Conservation (phyloP, 768 basidiomycete genomes). For the Russula sp. region DNA sequence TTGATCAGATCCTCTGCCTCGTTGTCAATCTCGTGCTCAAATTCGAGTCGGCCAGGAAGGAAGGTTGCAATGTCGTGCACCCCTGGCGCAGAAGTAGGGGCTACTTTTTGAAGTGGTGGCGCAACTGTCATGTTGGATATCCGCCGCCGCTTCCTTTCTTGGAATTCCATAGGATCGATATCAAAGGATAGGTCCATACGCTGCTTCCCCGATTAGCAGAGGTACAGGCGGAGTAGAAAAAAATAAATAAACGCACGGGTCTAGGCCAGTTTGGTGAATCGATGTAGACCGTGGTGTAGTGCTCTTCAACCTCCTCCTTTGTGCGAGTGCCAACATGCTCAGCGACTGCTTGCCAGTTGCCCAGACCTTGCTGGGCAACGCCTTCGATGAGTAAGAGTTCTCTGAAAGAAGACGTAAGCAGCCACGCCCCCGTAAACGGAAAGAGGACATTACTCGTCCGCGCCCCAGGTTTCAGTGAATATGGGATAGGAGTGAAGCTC, state of each 20-base stretch:
- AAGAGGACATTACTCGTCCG: conserved; percentile 69
- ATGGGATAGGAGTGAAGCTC: conserved; percentile 97
- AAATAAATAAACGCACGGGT: conserved; percentile 46
- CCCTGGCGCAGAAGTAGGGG: conserved; percentile 83
- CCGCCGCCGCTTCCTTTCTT: conserved; percentile 79
- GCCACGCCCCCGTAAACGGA: neutral
- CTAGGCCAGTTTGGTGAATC: conserved; percentile 72
- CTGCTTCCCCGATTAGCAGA: conserved; percentile 22
- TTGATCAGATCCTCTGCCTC: conserved; percentile 95
- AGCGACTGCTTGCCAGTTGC: conserved; percentile 95
- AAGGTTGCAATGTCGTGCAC: conserved; percentile 89
- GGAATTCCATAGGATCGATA: conserved; percentile 75
- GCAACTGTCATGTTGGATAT: conserved; percentile 68
- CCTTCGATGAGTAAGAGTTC: conserved; percentile 88
- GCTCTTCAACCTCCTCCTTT: conserved; percentile 86
- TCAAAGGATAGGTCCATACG: conserved; percentile 54
- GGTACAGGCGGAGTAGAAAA: conserved; percentile 3
- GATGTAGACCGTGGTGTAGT: conserved; percentile 79
- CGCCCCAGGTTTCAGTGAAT: conserved; percentile 93
- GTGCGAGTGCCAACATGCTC: conserved; percentile 92
- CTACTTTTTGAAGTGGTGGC: conserved; percentile 55
- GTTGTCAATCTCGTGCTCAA: conserved; percentile 95
- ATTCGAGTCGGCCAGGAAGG: conserved; percentile 95
- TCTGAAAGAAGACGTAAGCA: conserved; percentile 34
- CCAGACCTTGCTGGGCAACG: conserved; percentile 77